Evolutionary conservation across 441 rosid species (phyloP).

Genomic region (Populus hybrid): DNA sequence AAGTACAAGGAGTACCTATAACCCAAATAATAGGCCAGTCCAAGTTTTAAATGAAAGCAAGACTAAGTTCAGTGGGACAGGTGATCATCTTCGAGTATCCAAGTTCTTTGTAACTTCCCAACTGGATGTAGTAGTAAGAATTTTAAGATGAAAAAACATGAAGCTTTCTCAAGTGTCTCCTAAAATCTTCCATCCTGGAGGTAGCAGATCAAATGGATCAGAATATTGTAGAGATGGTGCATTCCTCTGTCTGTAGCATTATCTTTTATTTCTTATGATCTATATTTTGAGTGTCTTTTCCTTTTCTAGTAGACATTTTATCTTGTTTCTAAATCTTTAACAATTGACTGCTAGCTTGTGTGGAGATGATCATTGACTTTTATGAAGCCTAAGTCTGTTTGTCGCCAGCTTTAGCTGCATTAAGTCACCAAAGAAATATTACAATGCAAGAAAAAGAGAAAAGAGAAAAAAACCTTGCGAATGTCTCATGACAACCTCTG

Average conservation of each 20-base stretch:
- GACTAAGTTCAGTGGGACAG: neutral
- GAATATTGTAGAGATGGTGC: neutral
- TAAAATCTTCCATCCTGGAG: neutral
- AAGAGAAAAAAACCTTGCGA: neutral
- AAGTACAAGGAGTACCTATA: neutral
- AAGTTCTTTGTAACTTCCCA: neutral
- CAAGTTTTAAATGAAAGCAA: neutral
- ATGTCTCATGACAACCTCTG: neutral
- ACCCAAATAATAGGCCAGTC: neutral
- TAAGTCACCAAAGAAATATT: neutral
- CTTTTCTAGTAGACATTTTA: neutral
- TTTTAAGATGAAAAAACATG: neutral
- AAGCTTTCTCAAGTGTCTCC: too few relatives aligned
- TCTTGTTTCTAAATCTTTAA: neutral
- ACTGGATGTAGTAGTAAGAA: neutral
- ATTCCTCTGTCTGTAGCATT: neutral
- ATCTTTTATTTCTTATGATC: neutral
- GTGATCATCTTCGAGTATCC: neutral
- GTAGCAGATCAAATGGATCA: neutral
- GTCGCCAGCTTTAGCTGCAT: neutral
- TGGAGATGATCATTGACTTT: neutral
- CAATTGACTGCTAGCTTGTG: neutral
- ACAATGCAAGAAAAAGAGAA: neutral
- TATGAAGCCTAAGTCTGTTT: neutral
- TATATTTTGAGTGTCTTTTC: neutral